These are phyloP conservation scores for Colletotrichum scovillei DNA, from an alignment of 2,329 filamentous ascomycete genomes.

Conservation along the genomic window DNA sequence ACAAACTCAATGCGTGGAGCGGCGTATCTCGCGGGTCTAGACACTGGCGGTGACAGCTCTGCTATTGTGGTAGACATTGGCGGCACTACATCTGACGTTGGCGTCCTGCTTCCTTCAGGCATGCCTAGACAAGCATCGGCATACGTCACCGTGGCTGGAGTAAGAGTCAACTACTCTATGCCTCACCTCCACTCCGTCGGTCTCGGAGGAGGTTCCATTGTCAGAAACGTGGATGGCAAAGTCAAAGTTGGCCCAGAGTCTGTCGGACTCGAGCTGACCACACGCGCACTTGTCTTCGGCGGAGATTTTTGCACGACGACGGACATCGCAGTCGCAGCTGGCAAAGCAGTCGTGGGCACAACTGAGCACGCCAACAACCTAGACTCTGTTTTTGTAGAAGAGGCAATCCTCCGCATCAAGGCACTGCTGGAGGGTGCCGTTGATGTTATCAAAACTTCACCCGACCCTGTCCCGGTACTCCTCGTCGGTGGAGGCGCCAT, in stretches of 20 bases:
- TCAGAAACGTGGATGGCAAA: constrained; percentile 44
- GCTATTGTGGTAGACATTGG: constrained; percentile 63
- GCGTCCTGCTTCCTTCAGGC: constrained; percentile 64
- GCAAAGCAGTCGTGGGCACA: constrained; percentile 60
- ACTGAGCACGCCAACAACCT: constrained; percentile 38
- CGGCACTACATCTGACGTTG: constrained; percentile 65
- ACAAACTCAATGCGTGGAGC: constrained; percentile 63
- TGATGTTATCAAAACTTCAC: constrained; percentile 42
- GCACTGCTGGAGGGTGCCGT: constrained; percentile 40
- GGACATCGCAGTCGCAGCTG: constrained; percentile 56
- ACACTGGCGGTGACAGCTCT: constrained; percentile 41
- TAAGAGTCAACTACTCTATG: constrained; percentile 69
- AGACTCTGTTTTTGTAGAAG: constrained; percentile 42
- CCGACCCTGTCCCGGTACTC: constrained; percentile 46
- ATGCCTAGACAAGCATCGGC: constrained; percentile 73
- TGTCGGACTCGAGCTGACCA: constrained; percentile 58
- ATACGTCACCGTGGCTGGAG: constrained; percentile 71
- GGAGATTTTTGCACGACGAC: constrained; percentile 60
- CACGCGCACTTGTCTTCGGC: constrained; percentile 59
- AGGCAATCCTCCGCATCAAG: constrained; percentile 35
- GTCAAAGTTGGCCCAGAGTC: constrained; percentile 61
- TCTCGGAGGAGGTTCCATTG: constrained; percentile 55
- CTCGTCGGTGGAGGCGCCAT: constrained; percentile 74
- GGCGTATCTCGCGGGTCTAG: constrained; percentile 57
- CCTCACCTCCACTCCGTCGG: constrained; percentile 32